These are phyloP conservation scores for Suillus spraguei DNA, from an alignment of 768 basidiomycete species.

Conservation along the genomic window DNA sequence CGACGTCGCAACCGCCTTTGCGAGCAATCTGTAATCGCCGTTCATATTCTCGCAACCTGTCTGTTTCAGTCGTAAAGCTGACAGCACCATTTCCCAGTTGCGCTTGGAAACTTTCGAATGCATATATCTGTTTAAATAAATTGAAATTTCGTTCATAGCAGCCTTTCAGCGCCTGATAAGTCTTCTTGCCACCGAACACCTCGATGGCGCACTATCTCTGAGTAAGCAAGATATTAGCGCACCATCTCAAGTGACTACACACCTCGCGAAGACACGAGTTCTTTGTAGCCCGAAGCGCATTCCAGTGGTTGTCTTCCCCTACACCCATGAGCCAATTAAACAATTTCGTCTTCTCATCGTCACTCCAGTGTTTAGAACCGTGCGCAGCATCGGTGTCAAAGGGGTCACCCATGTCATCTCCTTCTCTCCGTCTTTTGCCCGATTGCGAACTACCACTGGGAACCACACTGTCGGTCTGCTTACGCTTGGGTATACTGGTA, in stretches of 20 bases:
- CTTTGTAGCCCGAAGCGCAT: slow-evolving; percentile 74
- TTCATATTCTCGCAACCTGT: slow-evolving; percentile 72
- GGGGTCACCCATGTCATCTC: slow-evolving; percentile 28
- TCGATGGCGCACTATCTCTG: slow-evolving; percentile 61
- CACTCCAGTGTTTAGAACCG: slow-evolving; percentile 85
- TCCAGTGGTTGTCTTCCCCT: slow-evolving; percentile 77
- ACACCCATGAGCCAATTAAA: slow-evolving; percentile 80
- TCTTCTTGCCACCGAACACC: slow-evolving; percentile 76
- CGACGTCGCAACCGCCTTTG: slow-evolving; percentile 68
- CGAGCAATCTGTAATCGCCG: slow-evolving; percentile 67
- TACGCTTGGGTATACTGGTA: slow-evolving; percentile 40
- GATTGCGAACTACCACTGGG: slow-evolving; percentile 24
- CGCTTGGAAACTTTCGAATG: slow-evolving; percentile 56
- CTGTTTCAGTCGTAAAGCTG: slow-evolving; percentile 52
- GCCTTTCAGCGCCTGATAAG: slow-evolving; percentile 82
- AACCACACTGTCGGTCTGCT: slow-evolving; percentile 43
- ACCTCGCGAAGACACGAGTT: slow-evolving; percentile 85
- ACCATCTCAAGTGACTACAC: slow-evolving; percentile 13
- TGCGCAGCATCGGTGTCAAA: slow-evolving; percentile 43
- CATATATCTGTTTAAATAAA: slow-evolving; percentile 80
- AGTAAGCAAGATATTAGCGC: slow-evolving; percentile 10
- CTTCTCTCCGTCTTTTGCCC: slow-evolving; percentile 34
- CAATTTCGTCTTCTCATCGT: slow-evolving; percentile 77
- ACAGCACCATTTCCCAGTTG: slow-evolving; percentile 40
- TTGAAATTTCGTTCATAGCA: slow-evolving; percentile 88